Evolutionary conservation across 805 yeast genomes (phyloP).

Genomic region (Dipodascopsis tothii): DNA sequence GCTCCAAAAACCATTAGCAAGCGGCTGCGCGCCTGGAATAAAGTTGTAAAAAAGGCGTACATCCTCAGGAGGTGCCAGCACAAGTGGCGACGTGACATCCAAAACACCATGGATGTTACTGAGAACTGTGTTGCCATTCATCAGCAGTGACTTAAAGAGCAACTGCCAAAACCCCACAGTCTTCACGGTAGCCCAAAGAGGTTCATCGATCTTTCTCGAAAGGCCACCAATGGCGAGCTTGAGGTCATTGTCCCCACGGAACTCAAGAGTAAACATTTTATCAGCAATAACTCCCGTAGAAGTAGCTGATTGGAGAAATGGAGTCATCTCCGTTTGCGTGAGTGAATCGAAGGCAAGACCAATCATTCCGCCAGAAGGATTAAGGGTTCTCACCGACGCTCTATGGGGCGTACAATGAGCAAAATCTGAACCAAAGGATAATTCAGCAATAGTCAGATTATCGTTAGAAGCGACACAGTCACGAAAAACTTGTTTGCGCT

Average conservation of each 20-base stretch:
- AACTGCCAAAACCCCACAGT: constrained; percentile 22
- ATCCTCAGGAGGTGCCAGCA: constrained; percentile 22
- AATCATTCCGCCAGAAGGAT: constrained; percentile 21
- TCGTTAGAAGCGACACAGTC: constrained; percentile 20
- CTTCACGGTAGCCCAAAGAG: constrained; percentile 21
- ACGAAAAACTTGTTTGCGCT: constrained; percentile 12
- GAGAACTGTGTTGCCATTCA: constrained; percentile 18
- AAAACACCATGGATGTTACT: constrained; percentile 22
- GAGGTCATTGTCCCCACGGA: constrained; percentile 8
- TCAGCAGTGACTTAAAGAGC: constrained; percentile 15
- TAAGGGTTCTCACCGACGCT: constrained; percentile 17
- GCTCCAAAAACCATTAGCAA: constrained; percentile 20
- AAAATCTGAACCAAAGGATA: constrained; percentile 8
- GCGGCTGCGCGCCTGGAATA: constrained; percentile 20
- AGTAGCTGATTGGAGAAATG: constrained; percentile 11
- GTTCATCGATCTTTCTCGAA: constrained; percentile 15
- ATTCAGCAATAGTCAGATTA: constrained; percentile 6
- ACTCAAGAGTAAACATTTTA: constrained; percentile 12
- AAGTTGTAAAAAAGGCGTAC: constrained; percentile 19
- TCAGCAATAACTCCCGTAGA: constrained; percentile 7
- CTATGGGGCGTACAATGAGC: constrained; percentile 22
- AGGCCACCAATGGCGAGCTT: constrained; percentile 15
- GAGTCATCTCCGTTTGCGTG: constrained; percentile 18
- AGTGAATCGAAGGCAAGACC: constrained; percentile 22
- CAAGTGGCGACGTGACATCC: constrained; percentile 14